phyloP scores from a whole-genome alignment of 768 basidiomycete species.

The Mycena chlorophos region DNA sequence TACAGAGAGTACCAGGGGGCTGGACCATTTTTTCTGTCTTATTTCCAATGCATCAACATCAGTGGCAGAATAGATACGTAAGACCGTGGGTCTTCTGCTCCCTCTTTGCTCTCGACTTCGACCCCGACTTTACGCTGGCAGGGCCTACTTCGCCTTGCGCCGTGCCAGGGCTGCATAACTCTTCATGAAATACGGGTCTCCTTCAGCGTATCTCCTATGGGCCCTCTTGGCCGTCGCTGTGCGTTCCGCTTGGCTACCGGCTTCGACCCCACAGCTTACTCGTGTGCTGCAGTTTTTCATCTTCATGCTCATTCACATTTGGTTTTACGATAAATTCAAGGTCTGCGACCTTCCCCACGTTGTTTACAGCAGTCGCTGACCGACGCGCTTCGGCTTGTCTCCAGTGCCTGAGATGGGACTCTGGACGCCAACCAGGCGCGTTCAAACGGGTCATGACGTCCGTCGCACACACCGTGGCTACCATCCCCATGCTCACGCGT shows the following conservation, averaged over 20 bases:
- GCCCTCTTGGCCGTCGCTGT: conserved; percentile 67
- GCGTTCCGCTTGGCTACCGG: conserved; percentile 42
- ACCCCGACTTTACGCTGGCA: background rate
- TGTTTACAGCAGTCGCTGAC: background rate
- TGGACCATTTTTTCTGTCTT: background rate
- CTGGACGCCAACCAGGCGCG: conserved; percentile 76
- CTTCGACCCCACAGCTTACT: conserved; percentile 7
- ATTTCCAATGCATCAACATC: no score
- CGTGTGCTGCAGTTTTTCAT: conserved; percentile 52
- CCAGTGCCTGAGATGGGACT: conserved; percentile 67
- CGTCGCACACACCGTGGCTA: conserved; percentile 28
- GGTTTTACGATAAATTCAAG: conserved; percentile 75
- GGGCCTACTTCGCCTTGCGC: background rate
- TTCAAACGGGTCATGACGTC: conserved; percentile 91
- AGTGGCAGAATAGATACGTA: background rate
- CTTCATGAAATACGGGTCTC: conserved; percentile 72
- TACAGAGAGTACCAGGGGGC: no score
- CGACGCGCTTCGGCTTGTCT: background rate
- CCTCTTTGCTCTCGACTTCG: background rate
- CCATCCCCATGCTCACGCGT: background rate
- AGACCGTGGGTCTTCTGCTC: background rate
- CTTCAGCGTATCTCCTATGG: conserved; percentile 77
- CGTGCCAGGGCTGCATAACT: conserved; percentile 11
- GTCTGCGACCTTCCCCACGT: background rate
- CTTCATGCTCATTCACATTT: conserved; percentile 75